Evolutionary conservation across 345 rosid species (phyloP).

Genomic region (Noccaea caerulescens): DNA sequence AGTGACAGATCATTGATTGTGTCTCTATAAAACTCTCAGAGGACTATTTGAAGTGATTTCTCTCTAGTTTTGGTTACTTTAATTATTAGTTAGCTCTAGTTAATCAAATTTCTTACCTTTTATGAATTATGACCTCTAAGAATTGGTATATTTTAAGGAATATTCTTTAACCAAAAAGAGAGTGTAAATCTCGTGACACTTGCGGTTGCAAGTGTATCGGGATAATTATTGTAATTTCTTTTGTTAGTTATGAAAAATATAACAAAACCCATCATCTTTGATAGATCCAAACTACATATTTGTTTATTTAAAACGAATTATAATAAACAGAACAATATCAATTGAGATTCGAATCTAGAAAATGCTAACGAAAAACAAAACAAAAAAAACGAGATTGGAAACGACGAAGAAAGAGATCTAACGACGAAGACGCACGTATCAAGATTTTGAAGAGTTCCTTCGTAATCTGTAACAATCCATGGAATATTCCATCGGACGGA

Average conservation of each 20-base stretch:
- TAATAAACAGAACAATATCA: slow-evolving; percentile 4
- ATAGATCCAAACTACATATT: slow-evolving; percentile 7
- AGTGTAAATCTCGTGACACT: not conserved
- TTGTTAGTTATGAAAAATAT: slow-evolving; percentile 7
- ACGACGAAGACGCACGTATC: slow-evolving; percentile 30
- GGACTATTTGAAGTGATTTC: slow-evolving; percentile 4
- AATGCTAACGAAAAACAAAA: not conserved
- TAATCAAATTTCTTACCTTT: slow-evolving; percentile 6
- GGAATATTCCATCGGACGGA: slow-evolving; percentile 19
- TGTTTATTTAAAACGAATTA: not conserved
- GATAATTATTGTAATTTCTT: not conserved
- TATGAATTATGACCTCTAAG: slow-evolving; percentile 5
- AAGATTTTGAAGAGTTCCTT: slow-evolving; percentile 25
- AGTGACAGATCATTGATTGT: slow-evolving; percentile 22
- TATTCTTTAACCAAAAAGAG: slow-evolving; percentile 6
- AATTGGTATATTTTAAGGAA: slow-evolving; percentile 17
- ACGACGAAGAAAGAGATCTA: slow-evolving; percentile 36
- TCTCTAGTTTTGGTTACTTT: not conserved
- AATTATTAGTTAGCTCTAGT: not conserved
- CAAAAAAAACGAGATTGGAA: not conserved
- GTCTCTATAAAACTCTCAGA: slow-evolving; percentile 24
- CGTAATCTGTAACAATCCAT: slow-evolving; percentile 23
- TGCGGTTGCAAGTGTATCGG: too few relatives aligned
- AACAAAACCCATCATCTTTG: slow-evolving; percentile 15
- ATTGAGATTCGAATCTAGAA: slow-evolving; percentile 36